A percentile compares a stretch with the other conserved stretches of the same genome.
Conservation (phyloP, 352 stramenopile species). For the Phytopythium litorale region DNA sequence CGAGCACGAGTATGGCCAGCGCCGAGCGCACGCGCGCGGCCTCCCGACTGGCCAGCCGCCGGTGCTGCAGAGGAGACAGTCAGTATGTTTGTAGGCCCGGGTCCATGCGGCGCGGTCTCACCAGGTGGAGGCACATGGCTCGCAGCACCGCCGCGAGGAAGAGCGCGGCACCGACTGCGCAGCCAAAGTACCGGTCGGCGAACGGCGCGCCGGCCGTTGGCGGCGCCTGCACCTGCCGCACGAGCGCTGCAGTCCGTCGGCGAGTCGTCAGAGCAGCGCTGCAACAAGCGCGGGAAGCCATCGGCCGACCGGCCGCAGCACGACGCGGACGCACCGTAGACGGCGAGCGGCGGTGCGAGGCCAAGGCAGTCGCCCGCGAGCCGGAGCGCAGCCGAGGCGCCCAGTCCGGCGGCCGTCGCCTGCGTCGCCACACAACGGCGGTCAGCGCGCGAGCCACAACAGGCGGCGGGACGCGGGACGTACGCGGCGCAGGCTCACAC, state of each 20-base stretch:
- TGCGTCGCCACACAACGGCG: background rate
- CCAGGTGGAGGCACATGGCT: conserved; percentile 61
- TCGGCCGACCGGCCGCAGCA: too few relatives aligned
- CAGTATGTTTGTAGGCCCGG: background rate
- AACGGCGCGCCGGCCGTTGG: conserved; percentile 13
- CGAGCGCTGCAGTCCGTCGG: conserved; percentile 19
- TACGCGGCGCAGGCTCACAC: background rate
- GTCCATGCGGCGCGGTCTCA: background rate
- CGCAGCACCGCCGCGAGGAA: conserved; percentile 45
- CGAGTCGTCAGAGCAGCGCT: too few relatives aligned
- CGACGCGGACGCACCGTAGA: conserved; percentile 12
- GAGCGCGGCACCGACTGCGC: conserved; percentile 42
- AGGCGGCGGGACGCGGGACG: background rate
- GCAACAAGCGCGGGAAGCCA: background rate
- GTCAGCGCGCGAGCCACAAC: background rate
- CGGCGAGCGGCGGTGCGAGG: conserved; percentile 78
- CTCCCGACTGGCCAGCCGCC: conserved; percentile 61
- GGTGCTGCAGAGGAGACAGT: conserved; percentile 21
- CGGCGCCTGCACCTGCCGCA: conserved; percentile 65
- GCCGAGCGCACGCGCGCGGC: conserved; percentile 60
- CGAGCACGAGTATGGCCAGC: conserved; percentile 61
- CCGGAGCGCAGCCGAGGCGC: conserved; percentile 85
- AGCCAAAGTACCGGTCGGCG: conserved; percentile 36
- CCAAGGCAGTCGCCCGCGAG: conserved; percentile 88
- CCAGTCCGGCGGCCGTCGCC: background rate